phyloP scores from a whole-genome alignment of 129 eudicot genomes.

The Erigeron canadensis region DNA sequence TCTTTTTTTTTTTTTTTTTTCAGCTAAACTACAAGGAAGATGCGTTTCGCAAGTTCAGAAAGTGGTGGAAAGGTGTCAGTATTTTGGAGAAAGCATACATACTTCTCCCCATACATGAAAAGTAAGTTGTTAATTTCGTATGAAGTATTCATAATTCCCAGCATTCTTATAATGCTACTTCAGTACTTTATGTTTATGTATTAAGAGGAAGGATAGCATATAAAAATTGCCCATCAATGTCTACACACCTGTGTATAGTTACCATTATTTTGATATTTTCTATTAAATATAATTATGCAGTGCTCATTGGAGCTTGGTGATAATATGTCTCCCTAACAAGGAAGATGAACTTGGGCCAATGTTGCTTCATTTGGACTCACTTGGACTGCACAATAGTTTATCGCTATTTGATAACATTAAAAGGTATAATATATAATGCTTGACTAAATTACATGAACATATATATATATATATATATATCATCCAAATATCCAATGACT shows the following conservation, averaged over 20 bases:
- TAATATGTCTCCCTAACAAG: constrained; percentile 76
- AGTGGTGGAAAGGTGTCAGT: constrained; percentile 96
- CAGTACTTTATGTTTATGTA: too few relatives aligned
- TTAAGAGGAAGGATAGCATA: too few relatives aligned
- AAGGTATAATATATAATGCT: constrained; percentile 41
- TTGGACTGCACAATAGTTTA: constrained; percentile 63
- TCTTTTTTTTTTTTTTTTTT: constrained; percentile 13
- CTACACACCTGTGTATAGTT: too few relatives aligned
- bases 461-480: background rate
- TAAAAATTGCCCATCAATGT: too few relatives aligned
- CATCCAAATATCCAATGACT: constrained; percentile 5
- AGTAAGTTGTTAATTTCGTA: constrained; percentile 42
- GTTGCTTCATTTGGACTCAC: constrained; percentile 89
- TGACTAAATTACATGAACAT: constrained; percentile 5
- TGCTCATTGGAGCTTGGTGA: constrained; percentile 92
- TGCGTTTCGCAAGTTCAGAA: constrained; percentile 66
- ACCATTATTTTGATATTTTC: too few relatives aligned
- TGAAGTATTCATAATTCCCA: background rate
- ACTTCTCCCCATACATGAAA: constrained; percentile 83
- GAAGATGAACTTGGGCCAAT: constrained; percentile 83
- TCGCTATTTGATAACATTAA: constrained; percentile 55
- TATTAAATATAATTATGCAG: constrained; percentile 33
- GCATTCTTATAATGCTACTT: background rate
- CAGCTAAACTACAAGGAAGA: constrained; percentile 57
- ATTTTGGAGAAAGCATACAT: constrained; percentile 84